A percentile compares a stretch with the other conserved stretches of the same genome.
These are phyloP conservation scores for Aphanomyces stellatus DNA, from an alignment of 352 stramenopile genomes.

Conservation along the genomic window DNA sequence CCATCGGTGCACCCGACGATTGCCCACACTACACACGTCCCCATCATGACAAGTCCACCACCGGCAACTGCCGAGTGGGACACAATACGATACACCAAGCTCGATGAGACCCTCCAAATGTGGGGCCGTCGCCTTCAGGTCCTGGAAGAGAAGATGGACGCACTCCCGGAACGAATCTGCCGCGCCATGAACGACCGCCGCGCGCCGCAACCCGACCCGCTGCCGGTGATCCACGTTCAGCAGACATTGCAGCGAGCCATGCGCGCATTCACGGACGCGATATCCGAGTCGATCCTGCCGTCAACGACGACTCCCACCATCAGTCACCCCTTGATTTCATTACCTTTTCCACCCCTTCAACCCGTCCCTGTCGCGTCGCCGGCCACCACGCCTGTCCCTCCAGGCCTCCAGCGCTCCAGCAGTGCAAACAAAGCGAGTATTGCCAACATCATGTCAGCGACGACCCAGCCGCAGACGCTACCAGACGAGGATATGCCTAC, in stretches of 20 bases:
- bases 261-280: background rate
- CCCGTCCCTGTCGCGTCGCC: background rate
- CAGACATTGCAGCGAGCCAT: background rate
- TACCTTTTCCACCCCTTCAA: background rate
- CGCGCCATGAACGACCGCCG: background rate
- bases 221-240: background rate
- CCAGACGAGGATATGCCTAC: too few relatives aligned
- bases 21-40: too few relatives aligned
- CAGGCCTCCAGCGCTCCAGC: background rate
- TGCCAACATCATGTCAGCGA: conserved; percentile 2
- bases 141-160: background rate
- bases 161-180: background rate
- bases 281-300: background rate
- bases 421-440: background rate
- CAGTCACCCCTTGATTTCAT: background rate
- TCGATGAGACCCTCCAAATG: background rate
- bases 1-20: too few relatives aligned
- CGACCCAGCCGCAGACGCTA: too few relatives aligned
- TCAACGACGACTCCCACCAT: too few relatives aligned
- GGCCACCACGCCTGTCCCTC: background rate
- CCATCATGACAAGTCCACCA: background rate
- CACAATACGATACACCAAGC: background rate
- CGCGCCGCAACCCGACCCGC: background rate
- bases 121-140: background rate
- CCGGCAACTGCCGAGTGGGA: background rate